These are phyloP conservation scores for Hippophae rhamnoides DNA, from an alignment of 306 rosid genomes.

Conservation along the genomic window DNA sequence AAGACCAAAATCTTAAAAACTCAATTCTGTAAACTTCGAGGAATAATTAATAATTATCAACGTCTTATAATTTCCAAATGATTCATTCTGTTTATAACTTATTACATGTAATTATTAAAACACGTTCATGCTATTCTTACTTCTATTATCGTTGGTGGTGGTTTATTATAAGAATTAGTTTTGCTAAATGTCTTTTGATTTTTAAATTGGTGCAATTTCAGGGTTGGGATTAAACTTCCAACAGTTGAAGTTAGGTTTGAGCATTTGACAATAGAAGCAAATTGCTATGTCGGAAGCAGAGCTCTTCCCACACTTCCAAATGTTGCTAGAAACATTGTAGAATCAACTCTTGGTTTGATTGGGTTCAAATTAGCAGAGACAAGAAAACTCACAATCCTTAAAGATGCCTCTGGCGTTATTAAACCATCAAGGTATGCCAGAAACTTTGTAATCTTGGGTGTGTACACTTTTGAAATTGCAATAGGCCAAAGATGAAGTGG, in stretches of 20 bases:
- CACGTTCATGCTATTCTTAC: too few species aligned
- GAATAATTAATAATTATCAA: too few species aligned
- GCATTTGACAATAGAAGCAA: constrained; percentile 64
- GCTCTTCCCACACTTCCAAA: constrained; percentile 85
- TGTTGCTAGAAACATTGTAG: constrained; percentile 41
- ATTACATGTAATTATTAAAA: too few species aligned
- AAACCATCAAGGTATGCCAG: constrained; percentile 66
- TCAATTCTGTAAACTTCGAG: too few species aligned
- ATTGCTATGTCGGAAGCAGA: constrained; percentile 63
- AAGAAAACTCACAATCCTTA: constrained; percentile 78
- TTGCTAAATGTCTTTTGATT: too few species aligned
- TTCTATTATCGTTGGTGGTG: too few species aligned
- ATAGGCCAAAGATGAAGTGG: neutral
- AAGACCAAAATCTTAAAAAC: too few species aligned
- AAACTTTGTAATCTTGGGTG: neutral
- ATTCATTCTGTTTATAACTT: too few species aligned
- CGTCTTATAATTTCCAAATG: too few species aligned
- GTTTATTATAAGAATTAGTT: too few species aligned
- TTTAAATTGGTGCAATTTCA: constrained; percentile 21
- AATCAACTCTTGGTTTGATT: constrained; percentile 40
- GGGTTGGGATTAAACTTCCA: constrained; percentile 82
- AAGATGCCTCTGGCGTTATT: constrained; percentile 66
- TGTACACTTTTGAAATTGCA: neutral
- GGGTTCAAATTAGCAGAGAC: constrained; percentile 57
- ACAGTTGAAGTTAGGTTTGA: constrained; percentile 75